Base-by-base conservation (phyloP, 1,284 basidiomycete species). In the Schizopora paradoxa region DNA sequence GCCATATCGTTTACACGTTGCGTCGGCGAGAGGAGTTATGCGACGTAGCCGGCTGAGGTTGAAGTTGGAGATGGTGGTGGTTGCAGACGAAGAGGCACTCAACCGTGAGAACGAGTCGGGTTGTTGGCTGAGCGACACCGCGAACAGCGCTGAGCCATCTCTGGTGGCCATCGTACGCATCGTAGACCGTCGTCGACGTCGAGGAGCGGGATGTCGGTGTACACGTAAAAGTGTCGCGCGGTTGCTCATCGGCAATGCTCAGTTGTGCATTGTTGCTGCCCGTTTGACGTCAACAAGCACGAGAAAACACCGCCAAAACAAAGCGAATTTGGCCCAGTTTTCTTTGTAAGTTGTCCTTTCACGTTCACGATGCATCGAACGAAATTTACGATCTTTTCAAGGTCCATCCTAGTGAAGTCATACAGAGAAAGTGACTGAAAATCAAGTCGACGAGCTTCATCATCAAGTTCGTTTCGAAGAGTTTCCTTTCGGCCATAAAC, bases 101-200 rank as follows among this genome's bases (percentile, higher is more conserved):
- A 38, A 18, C n/a, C 42, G 42, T 43, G 42, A 36, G 42, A 43
- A 36, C 18, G 16, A n/a, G n/a, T n/a, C n/a, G n/a, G n/a, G n/a
- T n/a, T n/a, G n/a, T n/a, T n/a, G n/a, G n/a, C n/a, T n/a, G n/a
- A n/a, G n/a, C n/a, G n/a, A n/a, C n/a, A n/a, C n/a, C n/a, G n/a
- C n/a, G n/a, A n/a, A n/a, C 26, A 3, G 37, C 23, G 19, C 19
- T 18, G 14, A 23, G 18, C 19, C 6, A 8, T 14, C 8, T 18
- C 14, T 40, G 37, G 27, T 11, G 38, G 31, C 33, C 21, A 42
- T 43, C 36, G 36, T 25, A 18, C 36, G 35, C 47, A 23, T 11
- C 32, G 41, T 26, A 31, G 13, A 14, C 18, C 16, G 2, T 23
- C 23, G 32, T 29, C 22, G 6, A 34, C 40, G 41, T 13, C n/a